A percentile compares a stretch with the other conserved stretches of the same genome.
These are phyloP conservation scores for Acanthamoeba comandoni DNA, from an alignment of 208 protist genomes.

Conservation along the genomic window DNA sequence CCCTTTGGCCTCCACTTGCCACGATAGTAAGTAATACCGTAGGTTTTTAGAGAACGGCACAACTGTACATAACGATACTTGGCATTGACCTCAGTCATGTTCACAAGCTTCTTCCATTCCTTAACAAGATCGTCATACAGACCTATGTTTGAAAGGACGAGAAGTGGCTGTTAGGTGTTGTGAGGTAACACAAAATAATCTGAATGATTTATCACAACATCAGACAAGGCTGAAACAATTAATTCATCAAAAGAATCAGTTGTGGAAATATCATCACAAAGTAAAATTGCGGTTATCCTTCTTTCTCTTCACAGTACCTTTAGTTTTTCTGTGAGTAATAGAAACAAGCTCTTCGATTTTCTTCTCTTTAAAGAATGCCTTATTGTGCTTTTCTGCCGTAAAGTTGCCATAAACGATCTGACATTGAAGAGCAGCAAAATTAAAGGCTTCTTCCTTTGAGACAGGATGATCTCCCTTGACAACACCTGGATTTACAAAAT, in stretches of 20 bases:
- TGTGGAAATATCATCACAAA: conserved; percentile 18
- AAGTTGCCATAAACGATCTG: conserved; percentile 87
- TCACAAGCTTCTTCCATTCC: conserved; percentile 87
- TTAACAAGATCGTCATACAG: conserved; percentile 81
- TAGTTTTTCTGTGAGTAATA: conserved; percentile 79
- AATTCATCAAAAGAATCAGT: background rate
- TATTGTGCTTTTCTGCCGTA: conserved; percentile 83
- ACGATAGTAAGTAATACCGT: conserved; percentile 88
- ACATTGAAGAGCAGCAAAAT: conserved; percentile 86
- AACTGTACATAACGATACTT: conserved; percentile 90
- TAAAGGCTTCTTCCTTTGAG: conserved; percentile 84
- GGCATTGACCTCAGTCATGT: conserved; percentile 86
- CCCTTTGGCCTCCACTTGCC: conserved; percentile 79
- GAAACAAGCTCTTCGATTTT: conserved; percentile 84
- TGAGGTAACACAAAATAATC: background rate
- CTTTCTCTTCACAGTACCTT: conserved; percentile 80
- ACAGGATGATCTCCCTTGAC: conserved; percentile 80
- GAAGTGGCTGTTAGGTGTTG: background rate
- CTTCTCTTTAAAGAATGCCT: conserved; percentile 73
- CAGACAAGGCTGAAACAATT: background rate
- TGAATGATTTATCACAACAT: no score
- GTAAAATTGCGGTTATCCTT: background rate
- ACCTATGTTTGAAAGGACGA: conserved; percentile 54
- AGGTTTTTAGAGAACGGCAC: conserved; percentile 89
- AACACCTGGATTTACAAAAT: conserved; percentile 14